A percentile compares a stretch with the other conserved stretches of the same genome.
Evolutionary conservation across 192 early-diverging fungal species (phyloP).

Genomic region (Mortierella antarctica): DNA sequence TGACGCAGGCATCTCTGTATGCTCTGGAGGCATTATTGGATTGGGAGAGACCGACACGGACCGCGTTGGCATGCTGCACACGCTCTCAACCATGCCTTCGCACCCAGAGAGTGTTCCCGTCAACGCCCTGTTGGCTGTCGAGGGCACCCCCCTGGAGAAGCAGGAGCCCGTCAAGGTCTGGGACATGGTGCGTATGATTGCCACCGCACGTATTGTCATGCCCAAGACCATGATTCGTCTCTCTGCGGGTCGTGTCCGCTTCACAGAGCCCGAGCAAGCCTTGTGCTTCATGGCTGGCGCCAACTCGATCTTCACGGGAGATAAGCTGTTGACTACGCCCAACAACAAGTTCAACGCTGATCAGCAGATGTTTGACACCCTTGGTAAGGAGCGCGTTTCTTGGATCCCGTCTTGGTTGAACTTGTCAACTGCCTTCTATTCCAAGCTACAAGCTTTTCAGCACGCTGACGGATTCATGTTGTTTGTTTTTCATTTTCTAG

Average conservation of each 20-base stretch:
- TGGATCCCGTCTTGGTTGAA: not conserved
- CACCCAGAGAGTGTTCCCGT: slow-evolving; percentile 87
- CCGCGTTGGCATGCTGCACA: slow-evolving; percentile 80
- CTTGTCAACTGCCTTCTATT: not conserved
- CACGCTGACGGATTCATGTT: slow-evolving; percentile 4
- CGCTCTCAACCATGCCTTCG: slow-evolving; percentile 72
- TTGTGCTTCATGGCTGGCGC: slow-evolving; percentile 87
- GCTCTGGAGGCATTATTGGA: slow-evolving; percentile 89
- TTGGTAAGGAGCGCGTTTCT: slow-evolving; percentile 43
- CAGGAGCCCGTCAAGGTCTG: slow-evolving; percentile 83
- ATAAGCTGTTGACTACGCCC: slow-evolving; percentile 82
- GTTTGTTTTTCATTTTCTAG: slow-evolving; percentile 7
- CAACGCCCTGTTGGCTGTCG: slow-evolving; percentile 82
- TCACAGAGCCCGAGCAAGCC: slow-evolving; percentile 75
- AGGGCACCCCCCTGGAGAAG: slow-evolving; percentile 82
- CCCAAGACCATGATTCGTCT: slow-evolving; percentile 82
- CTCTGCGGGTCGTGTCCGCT: slow-evolving; percentile 80
- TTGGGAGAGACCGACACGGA: slow-evolving; percentile 78
- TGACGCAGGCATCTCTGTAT: slow-evolving; percentile 83
- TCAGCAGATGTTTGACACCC: slow-evolving; percentile 77
- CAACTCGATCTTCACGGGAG: slow-evolving; percentile 88
- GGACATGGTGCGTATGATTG: slow-evolving; percentile 89
- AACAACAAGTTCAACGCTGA: slow-evolving; percentile 81
- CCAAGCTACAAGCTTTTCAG: not conserved
- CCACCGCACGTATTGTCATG: slow-evolving; percentile 85